Evolutionary conservation across 164 flowering plant genomes (phyloP).

Genomic region (Hamamelis virginiana): DNA sequence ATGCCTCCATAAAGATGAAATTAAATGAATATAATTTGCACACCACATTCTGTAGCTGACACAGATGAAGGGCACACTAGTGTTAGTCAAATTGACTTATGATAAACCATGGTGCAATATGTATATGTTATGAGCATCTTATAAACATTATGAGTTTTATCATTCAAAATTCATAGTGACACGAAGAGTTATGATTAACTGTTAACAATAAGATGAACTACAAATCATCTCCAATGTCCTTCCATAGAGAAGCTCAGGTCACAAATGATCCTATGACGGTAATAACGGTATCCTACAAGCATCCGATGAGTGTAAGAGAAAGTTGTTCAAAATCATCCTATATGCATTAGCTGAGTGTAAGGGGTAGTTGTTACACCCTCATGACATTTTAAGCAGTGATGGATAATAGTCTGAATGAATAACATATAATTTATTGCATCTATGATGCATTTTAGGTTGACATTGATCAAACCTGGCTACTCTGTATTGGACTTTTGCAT

Average conservation of each 20-base stretch:
- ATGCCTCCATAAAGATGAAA: too few species aligned
- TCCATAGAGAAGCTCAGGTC: not conserved
- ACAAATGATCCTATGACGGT: too few species aligned
- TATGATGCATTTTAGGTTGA: not conserved
- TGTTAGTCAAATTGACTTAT: not conserved
- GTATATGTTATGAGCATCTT: not conserved
- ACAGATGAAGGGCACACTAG: not conserved
- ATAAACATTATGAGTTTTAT: not conserved
- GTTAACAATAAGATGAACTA: not conserved
- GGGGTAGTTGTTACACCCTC: not conserved
- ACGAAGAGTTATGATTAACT: not conserved
- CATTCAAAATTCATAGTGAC: not conserved
- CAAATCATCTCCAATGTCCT: not conserved
- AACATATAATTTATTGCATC: not conserved
- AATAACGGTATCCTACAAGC: too few species aligned
- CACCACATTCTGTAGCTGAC: too few species aligned
- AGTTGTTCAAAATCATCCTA: not conserved
- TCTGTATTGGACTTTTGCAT: slow-evolving; percentile 44
- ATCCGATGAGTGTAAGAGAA: not conserved
- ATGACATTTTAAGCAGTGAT: not conserved
- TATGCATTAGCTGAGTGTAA: not conserved
- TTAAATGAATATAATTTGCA: not conserved
- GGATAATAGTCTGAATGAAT: not conserved
- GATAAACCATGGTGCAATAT: not conserved
- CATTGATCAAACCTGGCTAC: slow-evolving; percentile 48